Evolutionary conservation across 2,329 filamentous ascomycete species (phyloP).

Genomic region (Penicillium sp.): DNA sequence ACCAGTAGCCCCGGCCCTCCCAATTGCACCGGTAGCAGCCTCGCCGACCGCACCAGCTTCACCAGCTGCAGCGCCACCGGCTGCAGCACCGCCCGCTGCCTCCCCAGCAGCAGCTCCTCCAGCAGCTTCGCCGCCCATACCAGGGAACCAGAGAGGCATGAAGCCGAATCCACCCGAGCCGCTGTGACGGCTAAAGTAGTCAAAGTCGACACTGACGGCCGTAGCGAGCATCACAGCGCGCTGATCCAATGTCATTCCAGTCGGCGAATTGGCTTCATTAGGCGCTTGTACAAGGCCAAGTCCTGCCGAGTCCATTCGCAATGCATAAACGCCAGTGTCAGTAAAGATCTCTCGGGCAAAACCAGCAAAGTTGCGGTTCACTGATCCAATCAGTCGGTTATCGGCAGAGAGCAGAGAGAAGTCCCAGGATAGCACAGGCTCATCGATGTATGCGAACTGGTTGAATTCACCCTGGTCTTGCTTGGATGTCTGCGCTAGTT

Average conservation of each 20-base stretch:
- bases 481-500: slow-evolving; percentile 30
- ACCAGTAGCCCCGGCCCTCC: slow-evolving; percentile 39
- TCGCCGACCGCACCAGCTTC: slow-evolving; percentile 35
- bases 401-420: slow-evolving; percentile 54
- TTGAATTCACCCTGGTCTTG: slow-evolving; percentile 44
- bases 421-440: slow-evolving; percentile 61
- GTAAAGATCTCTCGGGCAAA: slow-evolving; percentile 62
- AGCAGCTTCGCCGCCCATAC: slow-evolving; percentile 38
- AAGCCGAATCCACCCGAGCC: slow-evolving; percentile 44
- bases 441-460: slow-evolving; percentile 60
- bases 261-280: slow-evolving; percentile 21
- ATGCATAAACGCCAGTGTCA: slow-evolving; percentile 60
- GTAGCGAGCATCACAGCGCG: slow-evolving; percentile 62
- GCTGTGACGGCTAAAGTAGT: slow-evolving; percentile 62
- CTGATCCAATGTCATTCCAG: slow-evolving; percentile 61
- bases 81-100: slow-evolving; percentile 29
- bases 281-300: slow-evolving; percentile 36
- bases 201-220: slow-evolving; percentile 61
- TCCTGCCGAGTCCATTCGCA: slow-evolving; percentile 59
- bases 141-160: slow-evolving; percentile 52
- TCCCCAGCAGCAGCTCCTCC: slow-evolving; percentile 38
- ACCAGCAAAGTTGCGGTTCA: slow-evolving; percentile 60
- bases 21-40: slow-evolving; percentile 12
- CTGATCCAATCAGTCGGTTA: slow-evolving; percentile 51
- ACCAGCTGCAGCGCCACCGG: slow-evolving; percentile 36